These are phyloP conservation scores for Podospora tetraspora DNA, from an alignment of 495 filamentous ascomycete species.

Conservation along the genomic window DNA sequence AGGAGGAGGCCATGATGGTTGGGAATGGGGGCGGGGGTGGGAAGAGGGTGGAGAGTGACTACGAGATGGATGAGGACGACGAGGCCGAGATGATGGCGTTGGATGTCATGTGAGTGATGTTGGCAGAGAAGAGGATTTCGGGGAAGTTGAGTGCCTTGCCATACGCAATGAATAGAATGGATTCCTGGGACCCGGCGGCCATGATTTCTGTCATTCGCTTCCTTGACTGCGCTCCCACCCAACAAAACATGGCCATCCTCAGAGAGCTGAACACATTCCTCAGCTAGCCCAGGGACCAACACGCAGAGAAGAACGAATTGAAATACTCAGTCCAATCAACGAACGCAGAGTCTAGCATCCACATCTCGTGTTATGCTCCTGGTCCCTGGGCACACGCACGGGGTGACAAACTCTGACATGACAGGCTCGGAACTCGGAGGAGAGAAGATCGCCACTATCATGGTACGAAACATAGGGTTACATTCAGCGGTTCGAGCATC, in stretches of 20 bases:
- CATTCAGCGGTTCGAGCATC: not conserved
- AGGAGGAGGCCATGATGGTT: conserved; percentile 13
- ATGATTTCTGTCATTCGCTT: not conserved
- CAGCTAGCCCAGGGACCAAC: no score
- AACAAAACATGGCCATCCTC: no score
- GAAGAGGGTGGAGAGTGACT: conserved; percentile 43
- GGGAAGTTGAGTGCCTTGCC: not conserved
- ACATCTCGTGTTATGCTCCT: not conserved
- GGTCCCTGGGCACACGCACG: not conserved
- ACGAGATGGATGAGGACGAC: conserved; percentile 54
- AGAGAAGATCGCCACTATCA: not conserved
- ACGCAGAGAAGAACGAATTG: not conserved
- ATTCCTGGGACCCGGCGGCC: not conserved
- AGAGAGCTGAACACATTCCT: no score
- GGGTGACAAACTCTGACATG: not conserved
- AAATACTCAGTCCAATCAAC: not conserved
- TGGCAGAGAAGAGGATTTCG: not conserved
- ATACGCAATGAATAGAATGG: not conserved
- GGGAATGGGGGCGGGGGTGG: conserved; percentile 16
- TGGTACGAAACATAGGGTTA: not conserved
- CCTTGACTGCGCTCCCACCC: not conserved
- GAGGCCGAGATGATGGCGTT: conserved; percentile 63
- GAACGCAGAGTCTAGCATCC: not conserved
- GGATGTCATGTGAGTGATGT: conserved; percentile 20
- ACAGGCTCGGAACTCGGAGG: not conserved